A percentile compares a stretch with the other conserved stretches of the same genome.
Conservation (phyloP, 139 green algal genomes). For the Chlorella sp. region DNA sequence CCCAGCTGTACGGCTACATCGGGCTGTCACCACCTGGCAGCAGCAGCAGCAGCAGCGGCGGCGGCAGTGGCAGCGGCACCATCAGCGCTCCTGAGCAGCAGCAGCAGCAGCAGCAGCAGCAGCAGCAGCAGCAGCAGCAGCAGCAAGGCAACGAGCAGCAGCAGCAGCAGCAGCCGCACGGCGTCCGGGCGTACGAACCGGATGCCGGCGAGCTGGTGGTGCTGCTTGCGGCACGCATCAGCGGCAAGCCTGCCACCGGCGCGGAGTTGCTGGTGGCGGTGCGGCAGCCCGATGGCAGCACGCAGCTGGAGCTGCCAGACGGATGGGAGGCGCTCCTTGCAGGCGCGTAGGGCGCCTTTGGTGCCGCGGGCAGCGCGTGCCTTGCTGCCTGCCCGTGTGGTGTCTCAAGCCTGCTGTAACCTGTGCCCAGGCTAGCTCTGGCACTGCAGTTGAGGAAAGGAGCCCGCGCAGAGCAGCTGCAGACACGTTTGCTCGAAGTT, state of each 20-base stretch:
- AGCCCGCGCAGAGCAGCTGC: too few species aligned
- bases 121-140: background rate
- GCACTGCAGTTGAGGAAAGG: too few species aligned
- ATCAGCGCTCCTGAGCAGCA: background rate
- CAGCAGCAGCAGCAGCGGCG: background rate
- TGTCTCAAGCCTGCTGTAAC: too few species aligned
- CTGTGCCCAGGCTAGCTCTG: too few species aligned
- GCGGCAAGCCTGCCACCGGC: conserved; percentile 8
- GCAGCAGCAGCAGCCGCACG: background rate
- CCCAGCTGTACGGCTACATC: background rate
- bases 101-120: background rate
- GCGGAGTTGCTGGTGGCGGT: conserved; percentile 23
- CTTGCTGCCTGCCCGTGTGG: too few species aligned
- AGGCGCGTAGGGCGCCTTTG: too few species aligned
- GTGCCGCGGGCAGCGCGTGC: too few species aligned
- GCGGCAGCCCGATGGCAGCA: background rate
- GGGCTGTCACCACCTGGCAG: background rate
- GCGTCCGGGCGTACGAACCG: conserved; percentile 2
- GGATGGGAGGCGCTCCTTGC: conserved; percentile 6
- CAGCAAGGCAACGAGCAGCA: background rate
- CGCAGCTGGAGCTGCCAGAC: conserved; percentile 9
- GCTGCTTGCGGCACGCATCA: conserved; percentile 1
- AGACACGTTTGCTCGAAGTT: too few species aligned
- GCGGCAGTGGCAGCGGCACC: background rate
- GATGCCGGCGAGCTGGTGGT: conserved; percentile 10